A percentile compares a stretch with the other conserved stretches of the same genome.
Conservation (phyloP, 2,329 filamentous ascomycete genomes). For the Alternaria solani region DNA sequence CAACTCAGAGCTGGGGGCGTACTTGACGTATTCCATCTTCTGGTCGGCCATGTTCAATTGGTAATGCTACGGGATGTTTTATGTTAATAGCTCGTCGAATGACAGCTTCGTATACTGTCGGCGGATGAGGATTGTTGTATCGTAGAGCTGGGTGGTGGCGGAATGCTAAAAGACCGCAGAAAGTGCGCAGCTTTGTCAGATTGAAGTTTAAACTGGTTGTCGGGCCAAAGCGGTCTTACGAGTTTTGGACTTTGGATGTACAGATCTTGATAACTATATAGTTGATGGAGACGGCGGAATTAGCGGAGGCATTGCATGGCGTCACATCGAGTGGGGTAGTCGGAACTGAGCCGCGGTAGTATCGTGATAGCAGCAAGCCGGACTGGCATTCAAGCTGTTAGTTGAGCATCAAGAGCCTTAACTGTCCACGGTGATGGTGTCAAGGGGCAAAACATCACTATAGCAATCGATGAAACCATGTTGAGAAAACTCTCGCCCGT, state of each 20-base stretch:
- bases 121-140: background rate
- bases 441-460: background rate
- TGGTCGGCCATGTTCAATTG: constrained; percentile 38
- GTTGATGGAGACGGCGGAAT: constrained; percentile 14
- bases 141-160: background rate
- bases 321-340: constrained; percentile 18
- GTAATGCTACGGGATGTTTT: background rate
- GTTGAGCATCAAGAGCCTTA: background rate
- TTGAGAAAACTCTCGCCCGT: constrained; percentile 40
- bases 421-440: background rate
- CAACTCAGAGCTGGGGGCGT: background rate
- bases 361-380: background rate
- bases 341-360: constrained; percentile 14
- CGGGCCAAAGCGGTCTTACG: background rate
- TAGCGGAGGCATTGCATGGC: constrained; percentile 29
- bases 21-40: constrained; percentile 54
- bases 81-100: background rate
- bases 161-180: constrained; percentile 1
- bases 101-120: background rate
- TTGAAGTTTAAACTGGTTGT: background rate
- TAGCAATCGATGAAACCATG: background rate
- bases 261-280: background rate
- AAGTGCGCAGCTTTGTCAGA: background rate
- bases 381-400: background rate
- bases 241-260: background rate